A percentile compares a stretch with the other conserved stretches of the same genome.
Evolutionary conservation across 805 yeast genomes (phyloP).

Genomic region (Monosporozyma aerobia): DNA sequence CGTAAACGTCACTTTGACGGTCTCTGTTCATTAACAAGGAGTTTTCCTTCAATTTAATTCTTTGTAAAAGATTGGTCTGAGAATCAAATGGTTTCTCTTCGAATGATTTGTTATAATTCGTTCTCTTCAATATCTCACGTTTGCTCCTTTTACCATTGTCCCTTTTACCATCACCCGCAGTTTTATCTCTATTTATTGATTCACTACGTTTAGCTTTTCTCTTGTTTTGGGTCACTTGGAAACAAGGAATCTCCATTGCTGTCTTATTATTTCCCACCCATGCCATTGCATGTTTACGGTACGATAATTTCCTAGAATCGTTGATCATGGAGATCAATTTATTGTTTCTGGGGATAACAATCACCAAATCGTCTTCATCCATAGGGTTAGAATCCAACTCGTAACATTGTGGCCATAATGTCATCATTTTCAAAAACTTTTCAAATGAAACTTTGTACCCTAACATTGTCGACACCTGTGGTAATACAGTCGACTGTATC

Average conservation of each 20-base stretch:
- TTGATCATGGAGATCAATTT: constrained; percentile 13
- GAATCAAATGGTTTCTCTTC: constrained; percentile 14
- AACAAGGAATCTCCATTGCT: constrained; percentile 14
- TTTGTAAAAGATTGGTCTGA: constrained; percentile 19
- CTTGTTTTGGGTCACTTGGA: constrained; percentile 12
- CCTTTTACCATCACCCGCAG: no score
- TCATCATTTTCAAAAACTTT: constrained; percentile 19
- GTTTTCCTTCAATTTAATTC: constrained; percentile 23
- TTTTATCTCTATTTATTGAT: background rate
- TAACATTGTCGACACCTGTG: constrained; percentile 26
- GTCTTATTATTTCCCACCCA: constrained; percentile 15
- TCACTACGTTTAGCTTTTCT: constrained; percentile 8
- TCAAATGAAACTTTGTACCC: constrained; percentile 18
- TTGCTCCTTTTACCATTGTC: no score
- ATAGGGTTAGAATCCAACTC: constrained; percentile 7
- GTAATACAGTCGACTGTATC: constrained; percentile 14
- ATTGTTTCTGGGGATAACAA: constrained; percentile 11
- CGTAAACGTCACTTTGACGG: constrained; percentile 20
- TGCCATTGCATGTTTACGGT: constrained; percentile 16
- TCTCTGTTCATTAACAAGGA: constrained; percentile 19
- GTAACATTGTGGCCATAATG: constrained; percentile 26
- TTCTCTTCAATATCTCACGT: constrained; percentile 13
- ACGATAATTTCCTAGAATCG: constrained; percentile 23
- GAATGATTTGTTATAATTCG: constrained; percentile 10
- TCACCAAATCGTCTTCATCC: background rate